Conservation (phyloP, 164 flowering plant genomes). For the grape (Vitis vinifera) region ASM3070453v1 NC_081812.1:1845501-1846000, state of each 20-base stretch:
- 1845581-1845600: constrained; percentile 9
- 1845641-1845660: constrained; percentile 96
- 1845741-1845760: constrained; percentile 61
- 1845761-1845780: constrained; percentile 52
- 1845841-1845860: constrained; percentile 44
- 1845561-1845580: too few relatives aligned
- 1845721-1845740: constrained; percentile 90
- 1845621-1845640: constrained; percentile 17
- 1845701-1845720: constrained; percentile 86
- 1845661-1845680: constrained; percentile 94
- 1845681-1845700: constrained; percentile 61
- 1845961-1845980: too few relatives aligned
- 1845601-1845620: constrained; percentile 1
- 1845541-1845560: too few relatives aligned
- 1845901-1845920: too few relatives aligned
- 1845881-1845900: too few relatives aligned
- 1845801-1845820: constrained; percentile 79
- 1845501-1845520: too few relatives aligned
- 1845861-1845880: too few relatives aligned
- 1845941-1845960: too few relatives aligned
- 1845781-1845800: constrained; percentile 53
- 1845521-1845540: too few relatives aligned
- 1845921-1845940: too few relatives aligned
- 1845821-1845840: constrained; percentile 79
- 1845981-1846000: too few relatives aligned